Conservation (phyloP, 2,329 filamentous ascomycete species). For the Decorospora gaudefroyi region DNA sequence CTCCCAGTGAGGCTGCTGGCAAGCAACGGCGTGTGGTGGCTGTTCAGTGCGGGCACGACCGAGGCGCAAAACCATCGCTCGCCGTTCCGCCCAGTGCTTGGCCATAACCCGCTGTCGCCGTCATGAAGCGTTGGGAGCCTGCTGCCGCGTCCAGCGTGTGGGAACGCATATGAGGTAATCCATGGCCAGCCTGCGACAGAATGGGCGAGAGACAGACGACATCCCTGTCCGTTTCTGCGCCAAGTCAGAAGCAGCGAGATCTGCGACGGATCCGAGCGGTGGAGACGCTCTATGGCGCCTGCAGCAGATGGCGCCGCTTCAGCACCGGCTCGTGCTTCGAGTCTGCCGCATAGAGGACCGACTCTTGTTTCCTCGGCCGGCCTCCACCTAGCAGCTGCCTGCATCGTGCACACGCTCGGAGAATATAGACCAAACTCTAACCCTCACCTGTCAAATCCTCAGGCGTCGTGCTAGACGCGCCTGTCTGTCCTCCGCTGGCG, state of each 20-base stretch:
- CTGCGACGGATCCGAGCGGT: constrained; percentile 35
- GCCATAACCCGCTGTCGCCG: constrained; percentile 25
- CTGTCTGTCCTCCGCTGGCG: constrained; percentile 33
- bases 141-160: constrained; percentile 34
- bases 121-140: constrained; percentile 41
- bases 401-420: constrained; percentile 42
- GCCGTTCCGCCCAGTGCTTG: constrained; percentile 25
- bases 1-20: constrained; percentile 19
- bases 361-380: constrained; percentile 35
- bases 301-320: constrained; percentile 38
- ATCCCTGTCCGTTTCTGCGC: constrained; percentile 37
- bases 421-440: constrained; percentile 48
- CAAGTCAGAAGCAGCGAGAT: constrained; percentile 43
- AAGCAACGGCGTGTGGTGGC: constrained; percentile 12
- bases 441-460: constrained; percentile 45
- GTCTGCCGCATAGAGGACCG: constrained; percentile 37
- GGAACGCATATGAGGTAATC: constrained; percentile 35
- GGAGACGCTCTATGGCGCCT: constrained; percentile 35
- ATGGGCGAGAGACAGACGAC: constrained; percentile 31
- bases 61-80: constrained; percentile 26
- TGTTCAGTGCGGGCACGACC: constrained; percentile 9
- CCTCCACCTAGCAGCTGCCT: constrained; percentile 28
- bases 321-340: constrained; percentile 45
- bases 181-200: constrained; percentile 22
- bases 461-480: constrained; percentile 39